These are phyloP conservation scores for Daedaleopsis sinensis DNA, from an alignment of 768 basidiomycete species.

Conservation along the genomic window DNA sequence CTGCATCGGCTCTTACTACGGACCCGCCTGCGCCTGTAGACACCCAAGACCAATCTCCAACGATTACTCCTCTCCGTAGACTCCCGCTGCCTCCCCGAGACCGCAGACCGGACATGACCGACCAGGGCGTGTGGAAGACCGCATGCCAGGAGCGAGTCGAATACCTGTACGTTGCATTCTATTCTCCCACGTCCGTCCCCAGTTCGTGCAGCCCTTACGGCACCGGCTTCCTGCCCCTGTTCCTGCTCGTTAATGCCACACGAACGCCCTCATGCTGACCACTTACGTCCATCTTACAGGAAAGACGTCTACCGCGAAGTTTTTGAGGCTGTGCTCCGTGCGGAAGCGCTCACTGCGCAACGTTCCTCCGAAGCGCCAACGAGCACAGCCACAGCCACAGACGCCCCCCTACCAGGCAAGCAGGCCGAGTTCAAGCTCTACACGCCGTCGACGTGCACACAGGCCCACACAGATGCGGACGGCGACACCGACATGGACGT, in stretches of 20 bases:
- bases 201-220: background rate
- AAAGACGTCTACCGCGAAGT: constrained; percentile 12
- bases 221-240: background rate
- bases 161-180: constrained; percentile 11
- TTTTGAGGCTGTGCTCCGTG: constrained; percentile 12
- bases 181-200: background rate
- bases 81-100: background rate
- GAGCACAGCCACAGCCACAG: background rate
- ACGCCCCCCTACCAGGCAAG: background rate
- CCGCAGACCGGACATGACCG: background rate
- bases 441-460: constrained; percentile 10
- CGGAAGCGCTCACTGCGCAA: constrained; percentile 8
- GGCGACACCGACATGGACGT: constrained; percentile 6
- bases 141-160: constrained; percentile 21
- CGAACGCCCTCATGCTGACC: background rate
- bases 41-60: background rate
- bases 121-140: constrained; percentile 14
- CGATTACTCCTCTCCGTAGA: constrained; percentile 7
- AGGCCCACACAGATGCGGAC: constrained; percentile 5
- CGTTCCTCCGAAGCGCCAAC: background rate
- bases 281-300: background rate
- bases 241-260: background rate
- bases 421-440: constrained; percentile 19
- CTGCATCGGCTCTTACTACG: background rate
- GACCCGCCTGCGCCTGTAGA: background rate